Evolutionary conservation across 106 monocot species (phyloP).

Genomic region (Triglochin maritima): DNA sequence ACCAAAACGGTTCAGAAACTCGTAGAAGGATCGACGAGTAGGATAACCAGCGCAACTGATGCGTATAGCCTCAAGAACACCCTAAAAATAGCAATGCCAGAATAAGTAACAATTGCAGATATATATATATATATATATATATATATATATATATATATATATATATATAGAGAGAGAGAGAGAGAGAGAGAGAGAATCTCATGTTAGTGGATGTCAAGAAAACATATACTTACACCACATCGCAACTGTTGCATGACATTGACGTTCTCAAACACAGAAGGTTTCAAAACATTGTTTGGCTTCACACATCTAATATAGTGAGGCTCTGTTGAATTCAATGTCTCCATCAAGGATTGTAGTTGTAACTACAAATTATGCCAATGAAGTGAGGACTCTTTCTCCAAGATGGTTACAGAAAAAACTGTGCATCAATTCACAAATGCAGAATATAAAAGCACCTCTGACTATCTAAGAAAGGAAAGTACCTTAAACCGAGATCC

Average conservation of each 20-base stretch:
- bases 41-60: constrained; percentile 99
- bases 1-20: constrained; percentile 88
- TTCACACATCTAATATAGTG: constrained; percentile 99
- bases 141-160: too few species aligned
- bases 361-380: constrained; percentile 44
- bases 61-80: constrained; percentile 97
- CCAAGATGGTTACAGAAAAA: background rate
- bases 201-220: background rate
- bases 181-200: background rate
- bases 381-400: background rate
- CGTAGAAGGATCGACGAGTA: constrained; percentile 88
- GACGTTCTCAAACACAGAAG: constrained; percentile 90
- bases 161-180: too few species aligned
- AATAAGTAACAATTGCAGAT: background rate
- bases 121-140: too few species aligned
- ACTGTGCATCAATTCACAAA: too few species aligned
- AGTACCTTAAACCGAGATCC: constrained; percentile 89
- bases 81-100: constrained; percentile 29
- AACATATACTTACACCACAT: constrained; percentile 81
- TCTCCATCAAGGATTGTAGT: constrained; percentile 88
- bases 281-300: constrained; percentile 93
- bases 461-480: background rate
- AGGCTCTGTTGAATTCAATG: constrained; percentile 93
- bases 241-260: constrained; percentile 94
- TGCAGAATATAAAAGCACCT: background rate